Evolutionary conservation across 257 asterid genomes (phyloP).

Genomic region (Verbascum thapsus): DNA sequence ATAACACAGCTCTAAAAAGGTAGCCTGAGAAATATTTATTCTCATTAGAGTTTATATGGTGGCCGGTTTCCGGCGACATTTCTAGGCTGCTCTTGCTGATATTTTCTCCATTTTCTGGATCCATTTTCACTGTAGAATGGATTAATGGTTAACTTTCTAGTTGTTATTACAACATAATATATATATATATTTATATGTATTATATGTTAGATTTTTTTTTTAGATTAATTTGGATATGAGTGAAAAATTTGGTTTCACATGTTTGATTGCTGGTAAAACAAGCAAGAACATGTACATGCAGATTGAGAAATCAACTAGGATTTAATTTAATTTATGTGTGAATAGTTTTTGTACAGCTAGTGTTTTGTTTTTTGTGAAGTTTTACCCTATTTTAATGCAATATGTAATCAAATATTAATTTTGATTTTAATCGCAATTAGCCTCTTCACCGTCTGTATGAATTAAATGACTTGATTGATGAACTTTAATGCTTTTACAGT

Average conservation of each 20-base stretch:
- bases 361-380: too few species aligned
- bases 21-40: background rate
- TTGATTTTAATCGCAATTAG: too few species aligned
- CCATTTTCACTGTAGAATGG: constrained; percentile 10
- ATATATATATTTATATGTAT: too few species aligned
- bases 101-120: constrained; percentile 17
- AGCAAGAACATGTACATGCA: constrained; percentile 5
- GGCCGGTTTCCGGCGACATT: background rate
- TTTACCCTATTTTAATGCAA: too few species aligned
- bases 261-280: constrained; percentile 11
- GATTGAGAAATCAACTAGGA: background rate
- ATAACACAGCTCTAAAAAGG: constrained; percentile 19
- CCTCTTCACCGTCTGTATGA: too few species aligned
- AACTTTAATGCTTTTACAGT: too few species aligned
- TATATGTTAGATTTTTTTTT: background rate
- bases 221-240: background rate
- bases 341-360: too few species aligned
- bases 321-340: too few species aligned
- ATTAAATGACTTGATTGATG: too few species aligned
- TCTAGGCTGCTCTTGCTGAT: too few species aligned
- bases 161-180: background rate
- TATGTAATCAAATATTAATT: too few species aligned
- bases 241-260: constrained; percentile 6
- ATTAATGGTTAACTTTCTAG: background rate
- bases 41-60: background rate